phyloP scores from a whole-genome alignment of 1,284 basidiomycete genomes.

The Trametes polyzona region DNA sequence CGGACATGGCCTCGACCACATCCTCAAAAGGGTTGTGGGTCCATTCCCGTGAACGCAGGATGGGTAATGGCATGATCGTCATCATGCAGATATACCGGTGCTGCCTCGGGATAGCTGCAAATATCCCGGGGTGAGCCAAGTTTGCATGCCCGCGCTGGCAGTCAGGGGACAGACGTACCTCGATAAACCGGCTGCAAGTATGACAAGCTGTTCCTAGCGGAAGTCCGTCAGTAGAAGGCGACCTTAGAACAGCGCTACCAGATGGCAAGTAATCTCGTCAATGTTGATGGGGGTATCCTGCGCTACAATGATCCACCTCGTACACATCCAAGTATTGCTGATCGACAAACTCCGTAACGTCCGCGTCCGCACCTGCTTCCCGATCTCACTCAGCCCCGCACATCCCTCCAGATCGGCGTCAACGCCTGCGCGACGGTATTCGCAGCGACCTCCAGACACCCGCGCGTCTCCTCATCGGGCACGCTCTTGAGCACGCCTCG shows the following conservation, averaged over 20 bases:
- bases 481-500: slow-evolving; percentile 56
- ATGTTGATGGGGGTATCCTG: slow-evolving; percentile 7
- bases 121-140: background rate
- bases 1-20: background rate
- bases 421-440: slow-evolving; percentile 65
- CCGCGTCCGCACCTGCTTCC: background rate
- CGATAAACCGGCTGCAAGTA: background rate
- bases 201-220: background rate
- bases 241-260: too few species aligned
- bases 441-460: slow-evolving; percentile 60
- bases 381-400: slow-evolving; percentile 32
- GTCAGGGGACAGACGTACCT: background rate
- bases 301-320: slow-evolving; percentile 6
- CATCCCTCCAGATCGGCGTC: slow-evolving; percentile 59
- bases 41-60: background rate
- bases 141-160: background rate
- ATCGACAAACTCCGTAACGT: background rate
- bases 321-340: slow-evolving; percentile 1
- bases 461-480: slow-evolving; percentile 53
- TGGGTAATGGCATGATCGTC: background rate
- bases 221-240: too few species aligned
- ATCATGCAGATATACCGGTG: background rate
- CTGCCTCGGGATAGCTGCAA: slow-evolving; percentile 4
- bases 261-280: too few species aligned
- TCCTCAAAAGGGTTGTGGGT: slow-evolving; percentile 10